Base-by-base conservation (phyloP, 2,329 filamentous ascomycete species). In the Triangularia verruculosa region DNA sequence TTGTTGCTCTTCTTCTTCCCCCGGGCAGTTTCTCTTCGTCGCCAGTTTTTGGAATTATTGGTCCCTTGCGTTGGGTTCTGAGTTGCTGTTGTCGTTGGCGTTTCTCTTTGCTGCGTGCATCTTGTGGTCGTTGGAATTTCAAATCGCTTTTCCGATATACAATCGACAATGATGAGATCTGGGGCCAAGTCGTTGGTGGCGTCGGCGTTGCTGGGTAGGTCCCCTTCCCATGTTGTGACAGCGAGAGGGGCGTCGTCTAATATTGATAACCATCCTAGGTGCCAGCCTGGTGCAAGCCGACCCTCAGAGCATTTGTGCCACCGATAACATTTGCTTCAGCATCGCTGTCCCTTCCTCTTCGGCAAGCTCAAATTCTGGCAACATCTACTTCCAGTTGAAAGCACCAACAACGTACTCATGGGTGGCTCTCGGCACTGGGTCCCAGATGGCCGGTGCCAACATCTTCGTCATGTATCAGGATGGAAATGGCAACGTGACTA, bases 401-500 rank as follows among this genome's bases (percentile, higher is more conserved):
- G 84, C 85, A 3, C 82, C 84, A 1, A 77, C 78, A 1, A 76
- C 75, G 5, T 83, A 83, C 71, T 69, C 73, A 64, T 89, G 87
- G 87, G 79, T 87, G 15, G 83, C 78, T 8, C 76, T 89, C 17
- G 87, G 84, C 28, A 84, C 83, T 30, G 87, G 87, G 54, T 68
- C 70, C 0, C 64, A 67, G 51, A 89, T 89, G 87, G 47, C 72
- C 13, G 82, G 80, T 30, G 73, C 86, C 57, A 82, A 86, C 71
- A 87, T 89, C 63, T 88, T 89, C 71, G 67, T 89, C 70, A 78
- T 89, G 68, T 89, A 89, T 73, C 75, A 83, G 54, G 79, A 86
- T 67, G 84, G 84, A 64, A 67, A 69, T 3, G 82, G 82, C 65
- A 88, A 89, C 70, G 79, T 89, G 24, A 89, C 87, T 0, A 71